Evolutionary conservation across 2,329 filamentous ascomycete genomes (phyloP).

Genomic region (Dendryphion nanum): DNA sequence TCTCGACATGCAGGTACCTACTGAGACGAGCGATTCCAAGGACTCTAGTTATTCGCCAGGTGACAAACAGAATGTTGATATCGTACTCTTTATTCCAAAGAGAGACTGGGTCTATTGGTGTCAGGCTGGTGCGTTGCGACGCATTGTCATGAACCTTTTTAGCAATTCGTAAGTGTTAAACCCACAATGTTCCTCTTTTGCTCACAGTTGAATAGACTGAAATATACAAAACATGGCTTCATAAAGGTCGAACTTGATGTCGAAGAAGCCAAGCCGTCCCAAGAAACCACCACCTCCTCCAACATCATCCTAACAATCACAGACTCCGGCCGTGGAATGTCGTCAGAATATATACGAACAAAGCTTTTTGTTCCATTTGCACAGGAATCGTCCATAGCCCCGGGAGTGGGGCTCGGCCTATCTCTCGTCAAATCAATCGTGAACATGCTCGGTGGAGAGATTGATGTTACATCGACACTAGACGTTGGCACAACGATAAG

Average conservation of each 20-base stretch:
- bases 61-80: too few relatives aligned
- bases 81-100: too few relatives aligned
- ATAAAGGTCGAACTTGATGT: conserved; percentile 23
- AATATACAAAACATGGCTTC: conserved; percentile 29
- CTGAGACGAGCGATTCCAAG: too few relatives aligned
- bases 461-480: conserved; percentile 55
- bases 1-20: too few relatives aligned
- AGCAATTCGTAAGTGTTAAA: too few relatives aligned
- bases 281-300: background rate
- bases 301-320: conserved; percentile 49
- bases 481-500: conserved; percentile 57
- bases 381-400: conserved; percentile 61
- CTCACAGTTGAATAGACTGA: too few relatives aligned
- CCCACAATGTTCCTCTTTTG: too few relatives aligned
- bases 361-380: conserved; percentile 60
- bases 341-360: conserved; percentile 59
- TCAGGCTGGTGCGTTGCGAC: conserved; percentile 36
- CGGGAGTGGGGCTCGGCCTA: conserved; percentile 64
- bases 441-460: conserved; percentile 57
- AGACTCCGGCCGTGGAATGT: conserved; percentile 67
- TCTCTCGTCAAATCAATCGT: conserved; percentile 63
- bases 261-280: background rate
- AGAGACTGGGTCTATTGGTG: too few relatives aligned
- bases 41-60: too few relatives aligned
- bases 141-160: conserved; percentile 5